phyloP scores from a whole-genome alignment of 768 basidiomycete genomes.

The Sistotremastrum niveocremeum region DNA sequence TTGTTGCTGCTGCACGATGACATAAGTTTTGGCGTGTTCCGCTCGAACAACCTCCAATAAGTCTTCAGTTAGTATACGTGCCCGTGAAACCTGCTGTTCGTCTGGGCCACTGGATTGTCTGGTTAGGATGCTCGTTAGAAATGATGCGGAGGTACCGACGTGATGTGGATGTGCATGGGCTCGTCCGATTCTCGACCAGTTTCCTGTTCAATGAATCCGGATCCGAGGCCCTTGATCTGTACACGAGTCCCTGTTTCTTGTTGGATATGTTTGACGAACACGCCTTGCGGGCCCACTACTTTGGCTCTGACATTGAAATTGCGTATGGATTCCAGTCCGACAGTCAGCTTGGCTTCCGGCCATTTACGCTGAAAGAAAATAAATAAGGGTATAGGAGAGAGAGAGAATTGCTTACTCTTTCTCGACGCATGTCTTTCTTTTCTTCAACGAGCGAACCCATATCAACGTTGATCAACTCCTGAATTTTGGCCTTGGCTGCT shows the following conservation, averaged over 20 bases:
- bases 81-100: constrained; percentile 72
- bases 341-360: constrained; percentile 92
- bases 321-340: constrained; percentile 78
- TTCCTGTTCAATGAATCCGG: constrained; percentile 88
- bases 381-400: not conserved
- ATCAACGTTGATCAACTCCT: constrained; percentile 61
- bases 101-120: constrained; percentile 53
- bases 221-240: constrained; percentile 91
- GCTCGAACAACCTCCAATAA: constrained; percentile 76
- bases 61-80: constrained; percentile 80
- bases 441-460: constrained; percentile 74
- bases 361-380: constrained; percentile 63
- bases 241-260: constrained; percentile 91
- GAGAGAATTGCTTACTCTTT: constrained; percentile 34
- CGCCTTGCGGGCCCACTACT: constrained; percentile 87
- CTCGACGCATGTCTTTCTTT: constrained; percentile 52
- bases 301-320: constrained; percentile 98
- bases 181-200: constrained; percentile 81
- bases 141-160: constrained; percentile 36
- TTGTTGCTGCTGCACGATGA: constrained; percentile 55
- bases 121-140: constrained; percentile 5
- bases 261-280: constrained; percentile 98
- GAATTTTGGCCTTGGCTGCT: constrained; percentile 53
- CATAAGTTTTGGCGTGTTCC: constrained; percentile 75
- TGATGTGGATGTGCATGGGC: constrained; percentile 85